These are phyloP conservation scores for Sporisorium sorghi DNA, from an alignment of 1,284 basidiomycete genomes.

Conservation along the genomic window DNA sequence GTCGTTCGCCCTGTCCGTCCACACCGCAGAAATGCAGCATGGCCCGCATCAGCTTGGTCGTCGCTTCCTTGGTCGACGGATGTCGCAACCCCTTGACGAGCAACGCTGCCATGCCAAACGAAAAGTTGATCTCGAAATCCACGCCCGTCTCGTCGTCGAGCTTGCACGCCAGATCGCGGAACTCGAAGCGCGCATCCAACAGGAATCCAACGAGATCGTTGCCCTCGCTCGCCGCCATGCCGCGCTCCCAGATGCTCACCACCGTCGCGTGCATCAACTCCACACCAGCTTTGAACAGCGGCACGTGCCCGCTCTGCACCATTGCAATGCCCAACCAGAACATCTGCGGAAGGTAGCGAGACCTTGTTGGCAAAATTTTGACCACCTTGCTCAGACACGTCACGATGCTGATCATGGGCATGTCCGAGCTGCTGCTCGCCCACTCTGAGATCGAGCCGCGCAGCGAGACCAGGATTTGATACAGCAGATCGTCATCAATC, in stretches of 20 bases:
- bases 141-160: slow-evolving; percentile 65
- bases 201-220: slow-evolving; percentile 55
- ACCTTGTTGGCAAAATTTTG: slow-evolving; percentile 58
- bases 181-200: slow-evolving; percentile 60
- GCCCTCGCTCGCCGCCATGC: slow-evolving; percentile 46
- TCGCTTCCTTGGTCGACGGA: slow-evolving; percentile 57
- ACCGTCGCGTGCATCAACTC: slow-evolving; percentile 61
- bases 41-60: slow-evolving; percentile 55
- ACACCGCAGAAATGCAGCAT: slow-evolving; percentile 55
- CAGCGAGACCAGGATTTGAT: slow-evolving; percentile 85
- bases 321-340: slow-evolving; percentile 65
- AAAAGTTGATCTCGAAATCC: slow-evolving; percentile 67
- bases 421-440: slow-evolving; percentile 58
- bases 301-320: slow-evolving; percentile 62
- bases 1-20: slow-evolving; percentile 41
- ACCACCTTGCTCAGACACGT: slow-evolving; percentile 65
- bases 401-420: slow-evolving; percentile 67
- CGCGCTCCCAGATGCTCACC: slow-evolving; percentile 51
- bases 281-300: slow-evolving; percentile 62
- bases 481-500: slow-evolving; percentile 85
- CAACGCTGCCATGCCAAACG: slow-evolving; percentile 62
- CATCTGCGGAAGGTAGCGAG: slow-evolving; percentile 64
- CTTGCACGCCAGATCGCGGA: slow-evolving; percentile 59
- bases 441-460: slow-evolving; percentile 64
- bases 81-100: slow-evolving; percentile 64